A percentile compares a stretch with the other conserved stretches of the same genome.
Conservation (phyloP, 805 yeast species). For the Scheffersomyces lignosus region DNA sequence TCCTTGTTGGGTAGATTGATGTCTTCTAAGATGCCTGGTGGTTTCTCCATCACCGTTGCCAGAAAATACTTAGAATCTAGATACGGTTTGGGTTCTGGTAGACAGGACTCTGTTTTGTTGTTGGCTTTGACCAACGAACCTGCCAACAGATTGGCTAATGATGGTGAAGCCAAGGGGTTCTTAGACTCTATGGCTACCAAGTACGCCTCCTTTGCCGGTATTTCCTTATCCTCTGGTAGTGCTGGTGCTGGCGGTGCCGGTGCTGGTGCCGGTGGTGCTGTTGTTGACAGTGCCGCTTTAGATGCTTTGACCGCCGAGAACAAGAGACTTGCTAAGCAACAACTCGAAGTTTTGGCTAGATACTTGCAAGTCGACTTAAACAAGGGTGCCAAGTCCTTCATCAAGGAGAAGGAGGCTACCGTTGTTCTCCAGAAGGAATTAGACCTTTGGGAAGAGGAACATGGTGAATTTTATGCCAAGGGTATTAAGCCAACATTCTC, state of each 20-base stretch:
- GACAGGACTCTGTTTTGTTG: constrained; percentile 89
- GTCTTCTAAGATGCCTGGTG: constrained; percentile 99
- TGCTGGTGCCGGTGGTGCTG: constrained; percentile 76
- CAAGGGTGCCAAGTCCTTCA: constrained; percentile 82
- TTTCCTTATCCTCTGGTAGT: constrained; percentile 68
- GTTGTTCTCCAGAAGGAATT: constrained; percentile 82
- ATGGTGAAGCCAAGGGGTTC: constrained; percentile 86
- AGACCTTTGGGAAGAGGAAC: constrained; percentile 79
- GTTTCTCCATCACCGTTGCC: constrained; percentile 87
- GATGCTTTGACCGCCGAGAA: constrained; percentile 76
- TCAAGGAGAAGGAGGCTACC: constrained; percentile 83
- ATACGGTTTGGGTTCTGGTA: constrained; percentile 91
- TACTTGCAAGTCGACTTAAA: constrained; percentile 91
- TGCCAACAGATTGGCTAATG: constrained; percentile 79
- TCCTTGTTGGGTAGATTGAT: constrained; percentile 87
- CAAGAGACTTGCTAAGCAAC: constrained; percentile 70
- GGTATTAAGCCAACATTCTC: constrained; percentile 92
- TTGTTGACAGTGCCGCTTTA: constrained; percentile 92
- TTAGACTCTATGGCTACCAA: constrained; percentile 80
- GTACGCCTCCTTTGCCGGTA: constrained; percentile 81
- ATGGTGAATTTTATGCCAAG: constrained; percentile 90
- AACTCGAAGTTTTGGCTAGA: constrained; percentile 87
- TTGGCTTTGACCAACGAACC: constrained; percentile 89
- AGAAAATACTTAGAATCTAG: constrained; percentile 89
- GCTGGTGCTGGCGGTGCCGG: constrained; percentile 56